A percentile compares a stretch with the other conserved stretches of the same genome.
Evolutionary conservation across 768 basidiomycete genomes (phyloP).

Genomic region (Amanita muscaria): DNA sequence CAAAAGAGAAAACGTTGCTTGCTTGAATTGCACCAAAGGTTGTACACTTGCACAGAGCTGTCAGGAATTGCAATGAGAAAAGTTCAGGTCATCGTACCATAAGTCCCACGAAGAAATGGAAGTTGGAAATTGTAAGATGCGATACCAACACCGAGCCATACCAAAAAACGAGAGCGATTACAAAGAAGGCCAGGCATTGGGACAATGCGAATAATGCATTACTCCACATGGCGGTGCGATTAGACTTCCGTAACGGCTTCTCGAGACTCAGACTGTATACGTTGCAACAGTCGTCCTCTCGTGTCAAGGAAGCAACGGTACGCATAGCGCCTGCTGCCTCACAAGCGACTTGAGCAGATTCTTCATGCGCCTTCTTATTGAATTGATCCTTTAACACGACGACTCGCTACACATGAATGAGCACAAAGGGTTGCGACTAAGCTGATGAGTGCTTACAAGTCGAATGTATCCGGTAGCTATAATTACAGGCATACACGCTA

Average conservation of each 20-base stretch:
- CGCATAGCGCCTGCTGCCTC: constrained; percentile 87
- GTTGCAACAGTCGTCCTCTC: constrained; percentile 73
- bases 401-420: constrained; percentile 39
- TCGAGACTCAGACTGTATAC: constrained; percentile 66
- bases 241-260: constrained; percentile 57
- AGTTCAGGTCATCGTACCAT: constrained; percentile 40
- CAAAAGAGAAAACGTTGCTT: constrained; percentile 75
- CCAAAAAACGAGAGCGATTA: constrained; percentile 82
- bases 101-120: constrained; percentile 74
- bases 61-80: not conserved
- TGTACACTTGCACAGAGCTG: constrained; percentile 37
- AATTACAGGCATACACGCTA: constrained; percentile 62
- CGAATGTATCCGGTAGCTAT: constrained; percentile 77
- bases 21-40: constrained; percentile 82
- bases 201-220: constrained; percentile 64
- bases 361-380: constrained; percentile 74
- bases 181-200: constrained; percentile 67
- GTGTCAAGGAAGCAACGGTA: constrained; percentile 82
- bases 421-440: not conserved
- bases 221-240: constrained; percentile 55
- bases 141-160: constrained; percentile 62
- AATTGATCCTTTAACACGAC: constrained; percentile 82
- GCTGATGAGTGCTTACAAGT: constrained; percentile 36
- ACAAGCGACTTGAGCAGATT: constrained; percentile 81
- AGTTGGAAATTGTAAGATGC: constrained; percentile 38